A percentile compares a stretch with the other conserved stretches of the same genome.
These are phyloP conservation scores for Euphrasia confusa DNA, from an alignment of 257 asterid genomes.

Conservation along the genomic window DNA sequence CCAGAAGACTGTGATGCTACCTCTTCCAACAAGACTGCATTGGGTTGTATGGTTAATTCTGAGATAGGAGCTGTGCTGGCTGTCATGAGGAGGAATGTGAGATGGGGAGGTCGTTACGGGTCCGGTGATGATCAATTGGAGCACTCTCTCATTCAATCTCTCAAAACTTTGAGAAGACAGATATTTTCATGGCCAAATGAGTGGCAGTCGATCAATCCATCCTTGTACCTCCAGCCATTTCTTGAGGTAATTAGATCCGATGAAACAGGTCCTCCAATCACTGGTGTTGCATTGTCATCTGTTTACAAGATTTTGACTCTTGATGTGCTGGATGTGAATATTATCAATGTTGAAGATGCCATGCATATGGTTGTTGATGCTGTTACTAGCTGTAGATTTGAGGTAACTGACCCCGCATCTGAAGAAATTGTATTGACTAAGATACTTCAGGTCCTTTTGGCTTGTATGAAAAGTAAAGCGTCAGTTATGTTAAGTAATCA, in stretches of 20 bases:
- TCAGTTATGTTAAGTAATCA: conserved; percentile 86
- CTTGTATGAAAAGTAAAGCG: conserved; percentile 87
- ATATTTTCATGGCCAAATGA: conserved; percentile 78
- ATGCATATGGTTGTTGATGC: conserved; percentile 92
- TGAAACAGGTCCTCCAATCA: conserved; percentile 95
- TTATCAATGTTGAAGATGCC: conserved; percentile 72
- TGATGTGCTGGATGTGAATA: conserved; percentile 68
- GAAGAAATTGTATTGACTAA: conserved; percentile 93
- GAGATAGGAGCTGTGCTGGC: conserved; percentile 95
- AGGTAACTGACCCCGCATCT: conserved; percentile 94
- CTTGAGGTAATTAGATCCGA: conserved; percentile 89
- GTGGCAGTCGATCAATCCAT: conserved; percentile 75
- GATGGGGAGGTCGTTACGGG: conserved; percentile 98
- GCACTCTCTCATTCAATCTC: conserved; percentile 87
- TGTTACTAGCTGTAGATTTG: conserved; percentile 96
- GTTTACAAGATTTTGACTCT: conserved; percentile 85
- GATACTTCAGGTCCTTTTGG: conserved; percentile 94
- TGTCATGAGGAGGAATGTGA: conserved; percentile 94
- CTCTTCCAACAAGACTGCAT: conserved; percentile 56
- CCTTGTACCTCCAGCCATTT: conserved; percentile 91
- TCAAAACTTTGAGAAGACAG: conserved; percentile 73
- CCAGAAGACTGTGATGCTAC: conserved; percentile 78
- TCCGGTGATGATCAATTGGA: conserved; percentile 96
- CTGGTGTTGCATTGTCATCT: conserved; percentile 86
- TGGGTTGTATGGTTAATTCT: conserved; percentile 79